Base-by-base conservation (phyloP, 371 early-diverging fungal genomes). In the Mortierella sp. region DNA sequence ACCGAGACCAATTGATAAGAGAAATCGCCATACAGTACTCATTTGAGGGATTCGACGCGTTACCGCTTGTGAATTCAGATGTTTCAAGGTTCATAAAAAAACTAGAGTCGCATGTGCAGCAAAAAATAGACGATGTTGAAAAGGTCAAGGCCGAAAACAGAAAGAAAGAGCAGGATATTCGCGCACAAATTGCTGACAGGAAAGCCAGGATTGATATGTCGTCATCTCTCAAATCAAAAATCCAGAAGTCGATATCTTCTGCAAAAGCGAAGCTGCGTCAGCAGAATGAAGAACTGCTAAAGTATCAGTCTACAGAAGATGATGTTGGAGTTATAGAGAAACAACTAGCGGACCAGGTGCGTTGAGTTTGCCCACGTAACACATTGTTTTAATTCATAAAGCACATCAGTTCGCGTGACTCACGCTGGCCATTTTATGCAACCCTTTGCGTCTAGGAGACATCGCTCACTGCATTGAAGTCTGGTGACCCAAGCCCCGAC, bases 191-290 rank as follows among this genome's bases (percentile, higher is more conserved):
- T 4, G 80, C 87, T 6, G 83, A 70, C 28, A 71, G 76, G 21
- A 84, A 85, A 24, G 84, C 86, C 1, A 87, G 72, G 65, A 41
- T 84, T n/a, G 80, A 83, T 2, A 80, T 88, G 70, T 84, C 86
- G 2, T 68, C 73, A 1, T 76, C 82, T 4, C 11, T 81, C 28
- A 65, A 63, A 64, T 40, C 60, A 1, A 75, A 69, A 57, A 69
- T 28, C 3, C 55, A 69, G 47, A 16, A 57, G 3, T 62, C 69
- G 1, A 76, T 76, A 40, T 69, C 69, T 4, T 52, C 82, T 19
- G 73, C 76, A 3, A 65, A 72, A 52, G 32, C 15, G 19, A 81
- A 72, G 21, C 58, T 76, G 19, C 65, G 72, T 13, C 76, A 72
- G 48, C 70, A 76, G 11, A 69, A 68, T 4, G 38, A 45, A 4